Evolutionary conservation across 306 rosid genomes (phyloP).

Genomic region (Oemleria cerasiformis): DNA sequence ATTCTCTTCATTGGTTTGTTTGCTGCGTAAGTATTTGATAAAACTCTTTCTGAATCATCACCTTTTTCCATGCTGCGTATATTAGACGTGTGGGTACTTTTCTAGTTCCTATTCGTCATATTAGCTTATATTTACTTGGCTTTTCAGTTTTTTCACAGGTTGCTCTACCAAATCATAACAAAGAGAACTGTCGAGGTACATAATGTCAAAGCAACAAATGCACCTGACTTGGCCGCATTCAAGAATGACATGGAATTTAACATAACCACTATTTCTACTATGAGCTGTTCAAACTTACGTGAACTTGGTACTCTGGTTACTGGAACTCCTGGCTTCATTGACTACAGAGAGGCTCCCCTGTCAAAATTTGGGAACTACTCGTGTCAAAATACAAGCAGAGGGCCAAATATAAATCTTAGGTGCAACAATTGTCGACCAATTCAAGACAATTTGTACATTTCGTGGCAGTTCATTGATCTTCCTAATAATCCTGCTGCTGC

Average conservation of each 20-base stretch:
- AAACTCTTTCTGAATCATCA: not conserved
- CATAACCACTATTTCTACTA: conserved; percentile 75
- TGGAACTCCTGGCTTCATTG: conserved; percentile 82
- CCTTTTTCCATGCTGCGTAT: not conserved
- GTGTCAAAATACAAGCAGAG: conserved; percentile 79
- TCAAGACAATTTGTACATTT: conserved; percentile 68
- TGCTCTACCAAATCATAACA: conserved; percentile 90
- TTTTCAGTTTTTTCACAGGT: conserved; percentile 57
- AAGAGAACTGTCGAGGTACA: conserved; percentile 90
- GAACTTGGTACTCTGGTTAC: conserved; percentile 56
- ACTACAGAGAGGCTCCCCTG: conserved; percentile 52
- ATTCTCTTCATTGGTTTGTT: conserved; percentile 85
- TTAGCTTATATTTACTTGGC: conserved; percentile 38
- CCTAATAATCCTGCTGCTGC: conserved; percentile 81
- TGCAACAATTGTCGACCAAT: conserved; percentile 59
- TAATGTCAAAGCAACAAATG: conserved; percentile 79
- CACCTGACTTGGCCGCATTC: conserved; percentile 69
- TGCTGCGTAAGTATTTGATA: conserved; percentile 75
- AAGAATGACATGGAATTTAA: conserved; percentile 81
- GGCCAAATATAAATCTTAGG: conserved; percentile 62
- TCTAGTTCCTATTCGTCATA: conserved; percentile 16
- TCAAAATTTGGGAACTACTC: conserved; percentile 62
- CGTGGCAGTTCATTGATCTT: conserved; percentile 86
- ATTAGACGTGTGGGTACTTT: not conserved
- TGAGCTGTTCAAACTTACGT: conserved; percentile 90